Base-by-base conservation (phyloP, 306 rosid species). In the Comarum palustre region DNA sequence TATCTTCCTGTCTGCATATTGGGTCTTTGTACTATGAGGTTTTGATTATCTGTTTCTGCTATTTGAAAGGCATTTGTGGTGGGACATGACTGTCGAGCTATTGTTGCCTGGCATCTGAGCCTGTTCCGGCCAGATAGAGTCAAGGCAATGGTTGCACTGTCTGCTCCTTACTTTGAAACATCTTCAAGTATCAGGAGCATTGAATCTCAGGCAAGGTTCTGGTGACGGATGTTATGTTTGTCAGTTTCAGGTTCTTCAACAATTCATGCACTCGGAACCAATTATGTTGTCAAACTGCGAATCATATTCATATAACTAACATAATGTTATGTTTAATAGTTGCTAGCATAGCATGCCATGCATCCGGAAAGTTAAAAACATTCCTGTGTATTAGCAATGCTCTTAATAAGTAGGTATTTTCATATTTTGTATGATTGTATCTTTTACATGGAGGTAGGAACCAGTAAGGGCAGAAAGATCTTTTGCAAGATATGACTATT, bases 391-490 rank as follows among this genome's bases (percentile, higher is more conserved):
- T 27, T 47, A 27, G 14, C 36, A 25, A 19, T 8, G 20, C 9
- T 31, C 29, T 58, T 6, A 12, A 24, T 4, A 57, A 57, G 17
- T 42, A 1, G 50, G 58, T n/a, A n/a, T n/a, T n/a, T n/a, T n/a
- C n/a, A n/a, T 4, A 38, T 47, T 4, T 11, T 47, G 58, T 27
- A 9, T 48, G 8, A 29, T 15, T 67, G 25, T 10, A 43, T 67
- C 27, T 68, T 70, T 64, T 67, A 20, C 52, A 52, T n/a, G 72
- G 54, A 58, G 67, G 27, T 47, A 91, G 93, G 82, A 89, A 83
- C 85, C 96, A 19, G 91, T 93, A 43, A 78, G 96, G 72, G 89
- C 97, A 75, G 97, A 87, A 78, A 84, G 78, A 77, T 84, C 90
- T 11, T 86, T 89, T 77, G 93, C 96, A 0, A 87, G 92, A 78